Conservation (phyloP, 169 alveolate species). For the Plasmodium coatneyi region DNA sequence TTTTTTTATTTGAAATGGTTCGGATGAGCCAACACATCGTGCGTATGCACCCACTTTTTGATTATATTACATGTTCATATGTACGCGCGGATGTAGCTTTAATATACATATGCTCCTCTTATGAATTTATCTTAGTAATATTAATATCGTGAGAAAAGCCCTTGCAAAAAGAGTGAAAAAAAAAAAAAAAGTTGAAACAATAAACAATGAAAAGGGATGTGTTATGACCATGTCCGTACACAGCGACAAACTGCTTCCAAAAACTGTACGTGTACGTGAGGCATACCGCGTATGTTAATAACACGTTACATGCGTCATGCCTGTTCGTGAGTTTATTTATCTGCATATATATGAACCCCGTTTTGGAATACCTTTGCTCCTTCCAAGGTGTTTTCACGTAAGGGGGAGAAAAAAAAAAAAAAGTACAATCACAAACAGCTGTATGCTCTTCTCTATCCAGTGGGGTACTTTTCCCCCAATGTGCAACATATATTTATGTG, state of each 20-base stretch:
- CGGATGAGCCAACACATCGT: conserved; percentile 3
- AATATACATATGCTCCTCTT: background rate
- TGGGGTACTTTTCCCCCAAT: background rate
- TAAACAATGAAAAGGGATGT: background rate
- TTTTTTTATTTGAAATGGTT: background rate
- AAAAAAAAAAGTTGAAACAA: background rate
- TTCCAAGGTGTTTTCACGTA: background rate
- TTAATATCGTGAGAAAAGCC: background rate
- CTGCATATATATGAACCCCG: background rate
- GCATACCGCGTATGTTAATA: background rate
- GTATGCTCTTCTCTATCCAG: background rate
- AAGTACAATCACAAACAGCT: background rate
- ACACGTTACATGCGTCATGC: background rate
- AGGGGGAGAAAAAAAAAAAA: background rate
- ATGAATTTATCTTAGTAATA: background rate
- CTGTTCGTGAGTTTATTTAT: background rate
- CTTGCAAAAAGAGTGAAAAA: background rate
- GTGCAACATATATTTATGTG: background rate
- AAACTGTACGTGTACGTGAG: background rate
- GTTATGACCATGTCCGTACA: background rate
- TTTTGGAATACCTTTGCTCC: background rate
- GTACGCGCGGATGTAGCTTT: background rate
- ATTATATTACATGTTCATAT: background rate
- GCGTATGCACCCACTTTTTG: background rate
- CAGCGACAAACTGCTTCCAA: background rate